Evolutionary conservation across 306 rosid species (phyloP).

Genomic region (Quercus mongolica): DNA sequence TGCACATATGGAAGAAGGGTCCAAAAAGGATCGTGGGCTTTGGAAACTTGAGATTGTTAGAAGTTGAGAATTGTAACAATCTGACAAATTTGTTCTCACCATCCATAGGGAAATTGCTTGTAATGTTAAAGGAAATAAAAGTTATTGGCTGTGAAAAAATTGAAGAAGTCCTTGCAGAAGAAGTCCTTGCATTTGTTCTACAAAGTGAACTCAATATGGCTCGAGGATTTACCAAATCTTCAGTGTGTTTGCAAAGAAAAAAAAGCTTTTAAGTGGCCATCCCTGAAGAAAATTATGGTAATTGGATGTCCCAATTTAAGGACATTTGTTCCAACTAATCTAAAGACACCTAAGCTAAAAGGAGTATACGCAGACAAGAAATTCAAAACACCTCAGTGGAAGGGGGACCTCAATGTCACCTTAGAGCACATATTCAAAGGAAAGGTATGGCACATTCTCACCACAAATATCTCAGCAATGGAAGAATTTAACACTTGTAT

Average conservation of each 20-base stretch:
- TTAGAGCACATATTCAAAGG: no score
- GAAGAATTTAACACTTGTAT: no score
- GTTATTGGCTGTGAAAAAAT: rapidly evolving
- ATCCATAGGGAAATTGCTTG: no score
- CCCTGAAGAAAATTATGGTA: background rate
- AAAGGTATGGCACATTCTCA: no score
- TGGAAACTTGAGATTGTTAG: background rate
- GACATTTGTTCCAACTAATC: background rate
- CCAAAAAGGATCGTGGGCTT: background rate
- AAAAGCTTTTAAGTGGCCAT: background rate
- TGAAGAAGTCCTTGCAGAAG: background rate
- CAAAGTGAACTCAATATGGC: background rate
- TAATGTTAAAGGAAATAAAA: background rate
- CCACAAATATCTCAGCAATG: no score
- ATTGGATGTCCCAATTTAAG: background rate
- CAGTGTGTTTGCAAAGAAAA: background rate
- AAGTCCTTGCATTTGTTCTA: background rate
- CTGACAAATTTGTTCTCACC: background rate
- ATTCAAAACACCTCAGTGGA: no score
- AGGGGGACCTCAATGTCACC: no score
- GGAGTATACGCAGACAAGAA: background rate
- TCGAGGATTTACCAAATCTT: background rate
- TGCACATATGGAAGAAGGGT: background rate
- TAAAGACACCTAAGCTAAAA: background rate
- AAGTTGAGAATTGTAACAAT: rapidly evolving